A percentile compares a stretch with the other conserved stretches of the same genome.
These are phyloP conservation scores for Solanum corneliomulleri DNA, from an alignment of 257 asterid genomes.

Conservation along the genomic window DNA sequence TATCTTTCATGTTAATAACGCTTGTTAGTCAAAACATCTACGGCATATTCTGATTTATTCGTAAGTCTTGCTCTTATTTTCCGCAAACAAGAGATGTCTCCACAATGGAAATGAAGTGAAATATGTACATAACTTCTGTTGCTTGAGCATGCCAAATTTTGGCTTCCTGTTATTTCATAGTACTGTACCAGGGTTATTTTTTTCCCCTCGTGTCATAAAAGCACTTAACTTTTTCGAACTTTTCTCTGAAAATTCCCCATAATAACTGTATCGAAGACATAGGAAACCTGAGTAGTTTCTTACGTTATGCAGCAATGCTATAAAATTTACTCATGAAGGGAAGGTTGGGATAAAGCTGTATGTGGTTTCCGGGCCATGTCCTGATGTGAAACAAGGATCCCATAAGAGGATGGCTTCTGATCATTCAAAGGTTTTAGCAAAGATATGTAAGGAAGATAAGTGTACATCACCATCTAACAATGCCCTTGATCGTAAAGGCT, in stretches of 20 bases:
- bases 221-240: neutral
- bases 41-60: neutral
- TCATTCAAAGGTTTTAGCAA: slow-evolving; percentile 5
- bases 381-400: slow-evolving; percentile 14
- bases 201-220: neutral
- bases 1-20: neutral
- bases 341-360: slow-evolving; percentile 74
- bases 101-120: neutral
- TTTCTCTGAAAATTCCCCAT: neutral
- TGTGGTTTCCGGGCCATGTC: slow-evolving; percentile 40
- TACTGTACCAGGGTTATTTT: neutral
- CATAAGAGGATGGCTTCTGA: slow-evolving; percentile 6
- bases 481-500: neutral
- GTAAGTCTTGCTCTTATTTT: neutral
- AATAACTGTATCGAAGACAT: neutral
- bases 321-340: slow-evolving; percentile 90
- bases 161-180: neutral
- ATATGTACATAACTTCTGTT: neutral
- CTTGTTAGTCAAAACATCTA: neutral
- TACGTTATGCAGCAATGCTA: slow-evolving; percentile 51
- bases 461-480: slow-evolving; percentile 13
- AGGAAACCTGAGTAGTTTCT: neutral
- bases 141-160: neutral
- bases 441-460: slow-evolving; percentile 14
- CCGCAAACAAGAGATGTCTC: neutral